phyloP scores from a whole-genome alignment of 2,329 filamentous ascomycete species.

The Pseudogymnoascus sp. region DNA sequence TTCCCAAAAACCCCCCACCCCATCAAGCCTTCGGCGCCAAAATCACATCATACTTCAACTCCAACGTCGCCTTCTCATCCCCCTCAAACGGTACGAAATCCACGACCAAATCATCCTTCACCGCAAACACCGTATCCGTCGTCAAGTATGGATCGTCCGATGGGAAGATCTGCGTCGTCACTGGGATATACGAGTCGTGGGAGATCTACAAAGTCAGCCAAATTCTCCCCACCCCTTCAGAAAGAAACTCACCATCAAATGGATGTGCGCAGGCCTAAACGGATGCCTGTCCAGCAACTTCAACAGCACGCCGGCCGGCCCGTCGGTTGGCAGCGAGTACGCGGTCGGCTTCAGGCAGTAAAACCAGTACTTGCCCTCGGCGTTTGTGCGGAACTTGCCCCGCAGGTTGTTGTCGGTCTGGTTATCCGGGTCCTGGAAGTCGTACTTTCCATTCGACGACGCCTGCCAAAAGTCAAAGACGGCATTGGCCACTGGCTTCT shows the following conservation, averaged over 20 bases:
- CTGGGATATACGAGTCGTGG: slow-evolving; percentile 55
- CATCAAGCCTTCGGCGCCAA: slow-evolving; percentile 19
- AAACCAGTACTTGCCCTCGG: slow-evolving; percentile 61
- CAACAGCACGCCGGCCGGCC: slow-evolving; percentile 44
- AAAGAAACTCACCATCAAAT: slow-evolving; percentile 36
- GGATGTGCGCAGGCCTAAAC: slow-evolving; percentile 48
- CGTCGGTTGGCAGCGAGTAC: slow-evolving; percentile 61
- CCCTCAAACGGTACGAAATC: slow-evolving; percentile 37
- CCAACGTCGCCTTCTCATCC: slow-evolving; percentile 23
- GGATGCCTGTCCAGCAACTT: slow-evolving; percentile 44
- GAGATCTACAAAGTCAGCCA: slow-evolving; percentile 36
- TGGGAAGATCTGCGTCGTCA: slow-evolving; percentile 69
- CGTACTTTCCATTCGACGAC: slow-evolving; percentile 66
- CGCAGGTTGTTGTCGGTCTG: slow-evolving; percentile 66
- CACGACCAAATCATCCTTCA: slow-evolving; percentile 42
- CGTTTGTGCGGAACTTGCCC: slow-evolving; percentile 64
- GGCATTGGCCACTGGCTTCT: slow-evolving; percentile 55
- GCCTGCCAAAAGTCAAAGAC: slow-evolving; percentile 75
- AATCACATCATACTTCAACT: slow-evolving; percentile 26
- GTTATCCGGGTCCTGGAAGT: slow-evolving; percentile 64
- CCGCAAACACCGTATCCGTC: slow-evolving; percentile 39
- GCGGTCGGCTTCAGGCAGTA: slow-evolving; percentile 69
- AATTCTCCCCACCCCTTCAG: slow-evolving; percentile 28
- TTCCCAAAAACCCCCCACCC: not conserved
- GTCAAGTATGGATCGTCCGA: slow-evolving; percentile 53